phyloP scores from a whole-genome alignment of 139 green algal species.

The Chlorella vulgaris region DNA sequence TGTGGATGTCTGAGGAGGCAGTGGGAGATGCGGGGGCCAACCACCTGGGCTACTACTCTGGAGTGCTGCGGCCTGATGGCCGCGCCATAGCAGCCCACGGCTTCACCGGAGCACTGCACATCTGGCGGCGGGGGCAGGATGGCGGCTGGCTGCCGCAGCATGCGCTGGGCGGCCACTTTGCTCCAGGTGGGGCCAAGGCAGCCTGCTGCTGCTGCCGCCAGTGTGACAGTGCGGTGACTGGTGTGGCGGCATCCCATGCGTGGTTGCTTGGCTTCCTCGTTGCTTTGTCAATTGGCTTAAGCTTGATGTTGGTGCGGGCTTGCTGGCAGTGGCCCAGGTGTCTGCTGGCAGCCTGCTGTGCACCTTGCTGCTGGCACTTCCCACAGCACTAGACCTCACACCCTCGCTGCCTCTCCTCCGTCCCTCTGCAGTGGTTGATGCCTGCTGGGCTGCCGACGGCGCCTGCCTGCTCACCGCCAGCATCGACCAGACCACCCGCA shows the following conservation, averaged over 20 bases:
- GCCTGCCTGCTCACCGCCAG: constrained; percentile 72
- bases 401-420: not conserved
- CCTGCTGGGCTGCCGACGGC: constrained; percentile 74
- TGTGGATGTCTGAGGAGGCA: constrained; percentile 87
- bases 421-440: constrained; percentile 65
- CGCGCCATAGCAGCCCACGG: constrained; percentile 82
- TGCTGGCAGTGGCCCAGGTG: too few relatives aligned
- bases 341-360: too few relatives aligned
- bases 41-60: constrained; percentile 77
- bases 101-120: constrained; percentile 91
- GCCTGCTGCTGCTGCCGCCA: too few relatives aligned
- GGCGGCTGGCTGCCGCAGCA: constrained; percentile 68
- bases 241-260: not conserved
- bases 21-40: constrained; percentile 86
- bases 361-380: too few relatives aligned
- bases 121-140: constrained; percentile 66
- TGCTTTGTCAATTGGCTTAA: too few relatives aligned
- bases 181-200: constrained; percentile 3
- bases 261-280: too few relatives aligned
- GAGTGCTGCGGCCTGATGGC: constrained; percentile 66
- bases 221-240: not conserved
- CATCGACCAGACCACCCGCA: constrained; percentile 84
- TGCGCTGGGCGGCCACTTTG: constrained; percentile 83
- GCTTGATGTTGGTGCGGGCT: too few relatives aligned
- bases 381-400: not conserved